These are phyloP conservation scores for Suhomyces bolitotheri DNA, from an alignment of 1,139 yeast genomes.

Conservation along the genomic window DNA sequence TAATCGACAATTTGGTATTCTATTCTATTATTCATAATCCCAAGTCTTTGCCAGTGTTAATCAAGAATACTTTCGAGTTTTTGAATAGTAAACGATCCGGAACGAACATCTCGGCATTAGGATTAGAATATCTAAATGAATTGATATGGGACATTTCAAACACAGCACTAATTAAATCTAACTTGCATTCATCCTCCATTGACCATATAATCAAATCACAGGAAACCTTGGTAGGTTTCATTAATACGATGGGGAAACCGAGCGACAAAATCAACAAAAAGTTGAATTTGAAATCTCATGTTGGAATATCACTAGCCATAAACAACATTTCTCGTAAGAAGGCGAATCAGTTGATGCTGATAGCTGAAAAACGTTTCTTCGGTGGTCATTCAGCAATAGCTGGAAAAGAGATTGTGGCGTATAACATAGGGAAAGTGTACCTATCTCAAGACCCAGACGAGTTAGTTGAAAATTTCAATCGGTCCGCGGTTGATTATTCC, in stretches of 20 bases:
- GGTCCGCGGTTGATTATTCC: constrained; percentile 24
- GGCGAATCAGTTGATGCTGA: constrained; percentile 28
- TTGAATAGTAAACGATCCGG: constrained; percentile 11
- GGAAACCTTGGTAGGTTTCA: constrained; percentile 28
- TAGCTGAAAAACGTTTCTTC: constrained; percentile 29
- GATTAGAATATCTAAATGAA: constrained; percentile 13
- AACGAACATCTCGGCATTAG: constrained; percentile 8
- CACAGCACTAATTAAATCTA: constrained; percentile 2
- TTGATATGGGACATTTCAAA: constrained; percentile 15
- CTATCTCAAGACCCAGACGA: constrained; percentile 36
- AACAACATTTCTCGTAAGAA: constrained; percentile 25
- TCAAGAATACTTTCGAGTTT: constrained; percentile 19
- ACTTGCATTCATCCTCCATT: neutral
- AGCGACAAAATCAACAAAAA: constrained; percentile 16
- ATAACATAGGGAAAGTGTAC: constrained; percentile 28
- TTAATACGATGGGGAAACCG: constrained; percentile 15
- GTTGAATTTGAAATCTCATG: constrained; percentile 33
- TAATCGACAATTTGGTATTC: constrained; percentile 29
- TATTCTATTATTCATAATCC: constrained; percentile 30
- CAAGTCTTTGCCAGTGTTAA: constrained; percentile 19
- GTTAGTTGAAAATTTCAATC: constrained; percentile 33
- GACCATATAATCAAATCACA: constrained; percentile 29
- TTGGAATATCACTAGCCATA: constrained; percentile 42
- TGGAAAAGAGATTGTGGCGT: constrained; percentile 24
- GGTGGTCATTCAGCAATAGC: constrained; percentile 14